These are phyloP conservation scores for Tillandsia fasciculata DNA, from an alignment of 176 grass and related monocot species.

Conservation along the genomic window DNA sequence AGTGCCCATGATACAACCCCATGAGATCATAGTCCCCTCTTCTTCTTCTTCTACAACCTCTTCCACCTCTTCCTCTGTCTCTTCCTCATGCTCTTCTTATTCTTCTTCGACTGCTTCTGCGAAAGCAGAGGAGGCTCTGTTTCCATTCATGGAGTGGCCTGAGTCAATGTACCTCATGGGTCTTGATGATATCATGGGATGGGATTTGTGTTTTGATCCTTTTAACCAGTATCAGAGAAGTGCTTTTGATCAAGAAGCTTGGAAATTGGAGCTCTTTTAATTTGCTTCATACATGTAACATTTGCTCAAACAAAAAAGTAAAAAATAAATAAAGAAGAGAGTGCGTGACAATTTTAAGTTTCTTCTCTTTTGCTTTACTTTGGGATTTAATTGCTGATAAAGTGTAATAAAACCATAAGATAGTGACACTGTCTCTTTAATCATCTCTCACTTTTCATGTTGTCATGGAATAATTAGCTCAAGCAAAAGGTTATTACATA, in stretches of 20 bases:
- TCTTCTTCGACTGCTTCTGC: slow-evolving; percentile 32
- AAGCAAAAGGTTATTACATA: too few relatives aligned
- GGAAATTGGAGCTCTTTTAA: slow-evolving; percentile 14
- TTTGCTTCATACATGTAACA: background rate
- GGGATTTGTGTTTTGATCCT: slow-evolving; percentile 27
- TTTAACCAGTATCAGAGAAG: slow-evolving; percentile 26
- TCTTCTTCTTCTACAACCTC: slow-evolving; percentile 16
- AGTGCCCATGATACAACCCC: slow-evolving; percentile 15
- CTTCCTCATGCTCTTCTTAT: slow-evolving; percentile 23
- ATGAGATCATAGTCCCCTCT: slow-evolving; percentile 22
- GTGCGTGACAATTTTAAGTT: too few relatives aligned
- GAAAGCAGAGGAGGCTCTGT: slow-evolving; percentile 15
- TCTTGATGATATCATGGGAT: slow-evolving; percentile 41
- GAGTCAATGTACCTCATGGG: slow-evolving; percentile 53
- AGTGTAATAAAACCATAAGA: too few relatives aligned
- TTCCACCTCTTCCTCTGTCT: slow-evolving; percentile 13
- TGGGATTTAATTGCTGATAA: too few relatives aligned
- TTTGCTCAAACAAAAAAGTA: background rate
- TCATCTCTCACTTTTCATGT: too few relatives aligned
- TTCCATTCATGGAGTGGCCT: slow-evolving; percentile 45
- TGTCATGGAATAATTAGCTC: too few relatives aligned
- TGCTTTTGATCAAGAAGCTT: slow-evolving; percentile 23
- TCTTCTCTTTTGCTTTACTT: too few relatives aligned
- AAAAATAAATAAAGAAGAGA: background rate
- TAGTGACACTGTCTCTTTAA: too few relatives aligned